These are phyloP conservation scores for Taxillus chinensis DNA, from an alignment of 164 flowering plant genomes.

Conservation along the genomic window DNA sequence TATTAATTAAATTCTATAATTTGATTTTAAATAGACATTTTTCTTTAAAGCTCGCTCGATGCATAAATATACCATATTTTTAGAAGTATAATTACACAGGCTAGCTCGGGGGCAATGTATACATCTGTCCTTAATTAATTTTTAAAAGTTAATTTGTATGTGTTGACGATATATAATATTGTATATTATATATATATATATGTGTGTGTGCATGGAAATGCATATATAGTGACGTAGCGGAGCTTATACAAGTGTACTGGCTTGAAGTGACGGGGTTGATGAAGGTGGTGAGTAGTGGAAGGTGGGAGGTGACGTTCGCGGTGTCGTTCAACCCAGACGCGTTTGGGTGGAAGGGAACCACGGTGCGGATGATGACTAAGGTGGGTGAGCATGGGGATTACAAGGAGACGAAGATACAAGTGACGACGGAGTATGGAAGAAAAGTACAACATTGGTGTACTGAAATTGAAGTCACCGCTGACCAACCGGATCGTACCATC, in stretches of 20 bases:
- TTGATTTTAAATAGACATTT: too few relatives aligned
- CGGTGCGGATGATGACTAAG: constrained; percentile 25
- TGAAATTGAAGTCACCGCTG: background rate
- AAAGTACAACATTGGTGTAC: background rate
- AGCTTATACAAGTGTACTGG: constrained; percentile 29
- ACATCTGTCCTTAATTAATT: too few relatives aligned
- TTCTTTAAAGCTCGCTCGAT: too few relatives aligned
- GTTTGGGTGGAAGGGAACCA: constrained; percentile 24
- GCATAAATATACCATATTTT: too few relatives aligned
- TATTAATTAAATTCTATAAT: too few relatives aligned
- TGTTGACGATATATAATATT: too few relatives aligned
- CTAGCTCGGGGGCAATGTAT: too few relatives aligned
- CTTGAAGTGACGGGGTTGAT: constrained; percentile 22
- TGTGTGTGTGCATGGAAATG: background rate
- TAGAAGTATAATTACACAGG: too few relatives aligned
- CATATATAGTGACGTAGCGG: constrained; percentile 6
- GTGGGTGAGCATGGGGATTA: constrained; percentile 20
- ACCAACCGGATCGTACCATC: background rate
- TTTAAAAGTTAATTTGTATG: too few relatives aligned
- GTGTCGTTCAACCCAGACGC: constrained; percentile 18
- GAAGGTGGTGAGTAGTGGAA: background rate
- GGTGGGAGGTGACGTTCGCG: constrained; percentile 13
- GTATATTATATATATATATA: background rate
- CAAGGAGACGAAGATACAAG: constrained; percentile 9
- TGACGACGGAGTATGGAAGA: too few relatives aligned